Percentiles rank a stretch among this genome's conserved stretches.
Conservation (phyloP, 768 basidiomycete genomes). For the Lanmaoa rubissima region DNA sequence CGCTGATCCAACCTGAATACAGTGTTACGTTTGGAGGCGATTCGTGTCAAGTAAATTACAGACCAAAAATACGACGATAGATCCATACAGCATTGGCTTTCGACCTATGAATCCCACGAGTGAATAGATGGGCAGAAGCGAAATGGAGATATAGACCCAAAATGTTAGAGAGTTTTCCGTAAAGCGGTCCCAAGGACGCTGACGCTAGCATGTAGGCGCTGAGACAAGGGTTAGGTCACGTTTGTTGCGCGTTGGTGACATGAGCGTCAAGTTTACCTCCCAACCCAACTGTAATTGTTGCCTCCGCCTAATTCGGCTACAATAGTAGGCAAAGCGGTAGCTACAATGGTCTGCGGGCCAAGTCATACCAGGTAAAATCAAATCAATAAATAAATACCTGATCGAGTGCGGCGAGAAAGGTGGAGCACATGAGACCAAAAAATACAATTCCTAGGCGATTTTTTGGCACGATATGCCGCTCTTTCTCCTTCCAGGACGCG, state of each 20-base stretch:
- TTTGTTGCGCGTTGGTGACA: background rate
- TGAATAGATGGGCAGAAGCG: background rate
- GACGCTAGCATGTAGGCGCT: conserved; percentile 50
- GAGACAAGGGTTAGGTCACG: background rate
- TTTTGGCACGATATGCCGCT: conserved; percentile 43
- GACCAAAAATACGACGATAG: conserved; percentile 38
- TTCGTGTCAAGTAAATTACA: conserved; percentile 2
- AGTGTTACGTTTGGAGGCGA: background rate
- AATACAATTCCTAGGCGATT: conserved; percentile 44
- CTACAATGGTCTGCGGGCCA: conserved; percentile 40
- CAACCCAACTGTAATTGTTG: conserved; percentile 49
- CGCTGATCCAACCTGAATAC: conserved; percentile 34
- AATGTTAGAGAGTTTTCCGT: conserved; percentile 48
- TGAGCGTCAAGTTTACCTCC: conserved; percentile 30
- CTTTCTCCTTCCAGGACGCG: conserved; percentile 38
- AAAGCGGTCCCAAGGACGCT: conserved; percentile 41
- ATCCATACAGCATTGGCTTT: conserved; percentile 37
- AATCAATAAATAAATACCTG: conserved; percentile 29
- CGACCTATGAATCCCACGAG: conserved; percentile 25
- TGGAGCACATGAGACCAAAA: conserved; percentile 41
- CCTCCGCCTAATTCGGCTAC: conserved; percentile 44
- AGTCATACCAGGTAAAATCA: background rate
- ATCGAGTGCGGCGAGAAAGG: conserved; percentile 49
- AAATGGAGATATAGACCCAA: conserved; percentile 25
- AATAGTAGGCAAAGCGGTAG: conserved; percentile 52